Percentiles rank a stretch among this genome's conserved stretches.
Conservation (phyloP, 495 filamentous ascomycete species). For the Chaetomidium leptoderma region DNA sequence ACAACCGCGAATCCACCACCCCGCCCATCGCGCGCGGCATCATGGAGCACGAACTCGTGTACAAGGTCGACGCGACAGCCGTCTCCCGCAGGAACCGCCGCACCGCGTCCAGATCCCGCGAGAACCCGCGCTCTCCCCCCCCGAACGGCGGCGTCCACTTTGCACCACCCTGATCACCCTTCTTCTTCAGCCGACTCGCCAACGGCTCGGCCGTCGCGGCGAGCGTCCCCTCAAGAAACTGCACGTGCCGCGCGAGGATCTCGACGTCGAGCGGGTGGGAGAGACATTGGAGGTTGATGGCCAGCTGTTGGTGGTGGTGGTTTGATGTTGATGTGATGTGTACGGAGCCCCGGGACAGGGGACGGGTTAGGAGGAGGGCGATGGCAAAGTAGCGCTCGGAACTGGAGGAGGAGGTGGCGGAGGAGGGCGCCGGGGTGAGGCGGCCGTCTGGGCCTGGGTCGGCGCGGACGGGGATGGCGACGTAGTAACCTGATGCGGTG, state of each 20-base stretch:
- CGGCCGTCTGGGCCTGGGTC: neutral
- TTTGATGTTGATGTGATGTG: slow-evolving; percentile 42
- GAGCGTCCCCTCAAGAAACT: slow-evolving; percentile 31
- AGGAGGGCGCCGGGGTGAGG: neutral
- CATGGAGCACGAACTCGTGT: slow-evolving; percentile 29
- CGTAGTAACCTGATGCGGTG: slow-evolving; percentile 8
- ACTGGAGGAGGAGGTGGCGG: neutral
- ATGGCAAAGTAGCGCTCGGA: slow-evolving; percentile 21
- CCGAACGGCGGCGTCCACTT: neutral
- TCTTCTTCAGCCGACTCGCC: neutral
- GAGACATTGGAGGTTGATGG: slow-evolving; percentile 51
- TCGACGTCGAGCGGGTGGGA: slow-evolving; percentile 47
- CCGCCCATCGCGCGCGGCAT: slow-evolving; percentile 20
- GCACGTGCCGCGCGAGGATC: slow-evolving; percentile 37
- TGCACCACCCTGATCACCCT: neutral
- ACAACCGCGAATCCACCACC: slow-evolving; percentile 11
- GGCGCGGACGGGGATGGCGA: slow-evolving; percentile 1
- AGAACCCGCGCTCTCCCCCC: neutral
- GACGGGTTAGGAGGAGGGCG: slow-evolving; percentile 33
- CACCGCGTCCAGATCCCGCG: slow-evolving; percentile 19
- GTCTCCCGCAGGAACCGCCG: slow-evolving; percentile 24
- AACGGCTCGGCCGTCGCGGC: slow-evolving; percentile 35
- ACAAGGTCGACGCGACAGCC: slow-evolving; percentile 26
- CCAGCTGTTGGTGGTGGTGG: slow-evolving; percentile 22
- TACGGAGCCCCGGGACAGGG: slow-evolving; percentile 49